These are phyloP conservation scores for Exophiala bonariae DNA, from an alignment of 2,329 filamentous ascomycete species.

Conservation along the genomic window DNA sequence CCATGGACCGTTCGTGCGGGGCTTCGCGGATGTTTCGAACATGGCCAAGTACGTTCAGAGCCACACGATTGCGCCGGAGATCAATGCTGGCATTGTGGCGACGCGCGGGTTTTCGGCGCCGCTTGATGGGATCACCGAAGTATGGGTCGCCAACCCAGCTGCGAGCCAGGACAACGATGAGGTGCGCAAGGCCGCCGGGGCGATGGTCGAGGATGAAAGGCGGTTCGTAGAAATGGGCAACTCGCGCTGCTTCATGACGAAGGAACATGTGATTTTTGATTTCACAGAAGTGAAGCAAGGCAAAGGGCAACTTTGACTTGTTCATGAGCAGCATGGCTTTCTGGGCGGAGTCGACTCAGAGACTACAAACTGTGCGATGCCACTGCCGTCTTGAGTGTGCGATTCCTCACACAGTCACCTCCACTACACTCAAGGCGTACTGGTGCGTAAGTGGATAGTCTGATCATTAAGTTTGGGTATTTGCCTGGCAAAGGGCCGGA, in stretches of 20 bases:
- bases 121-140: slow-evolving; percentile 4
- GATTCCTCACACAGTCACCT: no score
- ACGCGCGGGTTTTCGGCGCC: neutral
- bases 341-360: no score
- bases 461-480: no score
- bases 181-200: neutral
- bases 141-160: neutral
- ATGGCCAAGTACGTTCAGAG: slow-evolving; percentile 5
- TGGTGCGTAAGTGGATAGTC: no score
- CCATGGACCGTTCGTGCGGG: neutral
- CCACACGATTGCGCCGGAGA: neutral
- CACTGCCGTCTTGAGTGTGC: no score
- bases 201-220: neutral
- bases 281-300: no score
- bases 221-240: slow-evolving; percentile 3
- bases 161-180: neutral
- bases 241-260: slow-evolving; percentile 3
- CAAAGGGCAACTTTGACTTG: no score
- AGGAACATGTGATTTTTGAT: slow-evolving; percentile 7
- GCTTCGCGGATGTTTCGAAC: slow-evolving; percentile 1
- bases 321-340: no score
- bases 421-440: no score
- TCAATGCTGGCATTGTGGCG: neutral
- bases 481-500: no score
- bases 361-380: no score